A percentile compares a stretch with the other conserved stretches of the same genome.
Conservation (phyloP, 1,284 basidiomycete genomes). For the Mycosarcoma maydis region DNA sequence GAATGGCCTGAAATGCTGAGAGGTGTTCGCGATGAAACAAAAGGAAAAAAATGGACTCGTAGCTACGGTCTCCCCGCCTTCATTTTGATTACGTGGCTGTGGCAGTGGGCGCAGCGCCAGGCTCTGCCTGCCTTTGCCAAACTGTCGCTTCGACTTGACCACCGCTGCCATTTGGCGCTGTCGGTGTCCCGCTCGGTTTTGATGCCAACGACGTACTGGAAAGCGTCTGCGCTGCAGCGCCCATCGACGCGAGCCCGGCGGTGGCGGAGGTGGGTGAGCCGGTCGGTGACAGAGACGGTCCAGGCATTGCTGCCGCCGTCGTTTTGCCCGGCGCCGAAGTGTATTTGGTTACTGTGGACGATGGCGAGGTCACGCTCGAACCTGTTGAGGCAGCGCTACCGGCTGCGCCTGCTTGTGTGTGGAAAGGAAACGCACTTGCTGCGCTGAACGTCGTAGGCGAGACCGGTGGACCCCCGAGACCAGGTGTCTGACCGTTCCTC, state of each 20-base stretch:
- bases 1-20: too few species aligned
- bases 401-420: slow-evolving; percentile 1
- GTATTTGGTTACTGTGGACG: slow-evolving; percentile 2
- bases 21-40: too few species aligned
- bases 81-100: slow-evolving; percentile 1
- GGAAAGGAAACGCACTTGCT: slow-evolving; percentile 24
- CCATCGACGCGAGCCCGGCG: slow-evolving; percentile 26
- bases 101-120: background rate
- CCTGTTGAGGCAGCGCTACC: background rate
- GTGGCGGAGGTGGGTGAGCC: background rate
- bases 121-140: background rate
- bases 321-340: slow-evolving; percentile 2
- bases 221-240: slow-evolving; percentile 37
- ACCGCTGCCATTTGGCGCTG: background rate
- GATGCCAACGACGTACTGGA: slow-evolving; percentile 10
- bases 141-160: background rate
- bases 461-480: slow-evolving; percentile 13
- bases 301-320: background rate
- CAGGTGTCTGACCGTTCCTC: slow-evolving; percentile 38
- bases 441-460: slow-evolving; percentile 24
- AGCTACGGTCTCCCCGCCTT: too few species aligned
- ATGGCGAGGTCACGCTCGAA: slow-evolving; percentile 7
- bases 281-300: background rate
- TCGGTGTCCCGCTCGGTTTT: slow-evolving; percentile 1
- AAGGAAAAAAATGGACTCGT: too few species aligned